These are phyloP conservation scores for Geotrichum histeridarum DNA, from an alignment of 1,139 yeast genomes.

Conservation along the genomic window DNA sequence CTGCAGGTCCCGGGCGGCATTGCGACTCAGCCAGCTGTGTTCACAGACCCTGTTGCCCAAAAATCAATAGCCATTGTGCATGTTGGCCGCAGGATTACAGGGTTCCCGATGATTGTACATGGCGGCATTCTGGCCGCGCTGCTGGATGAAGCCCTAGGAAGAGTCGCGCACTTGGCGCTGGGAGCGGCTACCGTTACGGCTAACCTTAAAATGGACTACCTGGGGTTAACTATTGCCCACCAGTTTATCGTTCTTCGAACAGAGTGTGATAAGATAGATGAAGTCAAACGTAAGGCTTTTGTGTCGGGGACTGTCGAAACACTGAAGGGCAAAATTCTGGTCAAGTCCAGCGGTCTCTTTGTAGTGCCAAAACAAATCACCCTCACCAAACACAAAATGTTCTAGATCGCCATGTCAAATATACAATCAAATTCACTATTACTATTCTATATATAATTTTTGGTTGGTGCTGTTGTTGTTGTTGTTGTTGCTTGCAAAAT, in stretches of 20 bases:
- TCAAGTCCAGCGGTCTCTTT: conserved; percentile 25
- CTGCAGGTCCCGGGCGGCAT: conserved; percentile 69
- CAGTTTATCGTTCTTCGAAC: conserved; percentile 60
- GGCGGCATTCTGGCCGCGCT: conserved; percentile 86
- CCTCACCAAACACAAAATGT: background rate
- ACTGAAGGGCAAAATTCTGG: conserved; percentile 40
- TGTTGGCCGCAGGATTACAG: conserved; percentile 72
- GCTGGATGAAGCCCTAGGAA: conserved; percentile 65
- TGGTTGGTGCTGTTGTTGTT: background rate
- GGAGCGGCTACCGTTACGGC: conserved; percentile 35
- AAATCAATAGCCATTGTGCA: conserved; percentile 66
- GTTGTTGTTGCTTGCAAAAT: no score
- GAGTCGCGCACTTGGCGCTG: conserved; percentile 48
- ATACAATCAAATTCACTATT: background rate
- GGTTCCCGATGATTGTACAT: conserved; percentile 81
- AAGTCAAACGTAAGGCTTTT: conserved; percentile 24
- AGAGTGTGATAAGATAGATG: conserved; percentile 25
- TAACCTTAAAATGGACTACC: conserved; percentile 53
- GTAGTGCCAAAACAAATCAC: conserved; percentile 14
- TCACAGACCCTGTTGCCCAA: conserved; percentile 50
- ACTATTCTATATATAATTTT: background rate
- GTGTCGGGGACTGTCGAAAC: conserved; percentile 45
- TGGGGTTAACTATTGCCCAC: conserved; percentile 70
- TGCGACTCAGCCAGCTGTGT: conserved; percentile 65
- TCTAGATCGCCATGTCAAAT: background rate